Percentiles rank a stretch among this genome's conserved stretches.
phyloP scores from a whole-genome alignment of 2,329 filamentous ascomycete genomes.

The Cryoendolithus antarcticus region DNA sequence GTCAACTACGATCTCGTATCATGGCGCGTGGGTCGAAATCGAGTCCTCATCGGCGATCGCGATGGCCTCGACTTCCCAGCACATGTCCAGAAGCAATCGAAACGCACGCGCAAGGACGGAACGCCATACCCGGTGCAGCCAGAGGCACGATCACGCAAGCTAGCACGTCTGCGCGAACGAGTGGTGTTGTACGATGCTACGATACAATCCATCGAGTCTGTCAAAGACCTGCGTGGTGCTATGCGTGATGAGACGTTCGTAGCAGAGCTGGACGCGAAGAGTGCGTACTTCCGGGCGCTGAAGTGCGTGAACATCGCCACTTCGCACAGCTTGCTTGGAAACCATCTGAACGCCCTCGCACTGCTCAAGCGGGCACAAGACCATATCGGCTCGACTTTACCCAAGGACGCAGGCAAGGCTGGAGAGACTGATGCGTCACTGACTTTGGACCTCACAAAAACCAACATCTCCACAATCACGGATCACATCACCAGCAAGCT shows the following conservation, averaged over 20 bases:
- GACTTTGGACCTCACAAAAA: conserved; percentile 53
- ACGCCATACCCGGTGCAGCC: conserved; percentile 39
- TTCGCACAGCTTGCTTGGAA: conserved; percentile 64
- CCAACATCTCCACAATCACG: conserved; percentile 47
- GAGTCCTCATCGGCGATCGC: conserved; percentile 69
- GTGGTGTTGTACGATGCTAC: conserved; percentile 85
- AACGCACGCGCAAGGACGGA: conserved; percentile 36
- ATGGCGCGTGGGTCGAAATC: conserved; percentile 88
- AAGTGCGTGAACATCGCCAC: conserved; percentile 81
- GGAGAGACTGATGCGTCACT: conserved; percentile 32
- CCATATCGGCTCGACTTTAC: conserved; percentile 11
- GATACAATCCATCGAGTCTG: conserved; percentile 77
- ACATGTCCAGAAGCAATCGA: conserved; percentile 44
- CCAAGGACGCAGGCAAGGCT: no score
- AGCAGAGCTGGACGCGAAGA: conserved; percentile 63
- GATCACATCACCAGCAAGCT: conserved; percentile 57
- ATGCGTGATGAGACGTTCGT: conserved; percentile 72
- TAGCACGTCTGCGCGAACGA: conserved; percentile 72
- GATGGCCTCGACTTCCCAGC: conserved; percentile 56
- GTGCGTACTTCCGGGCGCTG: conserved; percentile 74
- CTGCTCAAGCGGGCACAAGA: conserved; percentile 62
- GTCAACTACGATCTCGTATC: conserved; percentile 90
- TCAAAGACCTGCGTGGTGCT: conserved; percentile 81
- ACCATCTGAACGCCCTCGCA: conserved; percentile 69
- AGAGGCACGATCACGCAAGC: conserved; percentile 59